Evolutionary conservation across 805 yeast genomes (phyloP).

Genomic region (Teunomyces aglyptinius): DNA sequence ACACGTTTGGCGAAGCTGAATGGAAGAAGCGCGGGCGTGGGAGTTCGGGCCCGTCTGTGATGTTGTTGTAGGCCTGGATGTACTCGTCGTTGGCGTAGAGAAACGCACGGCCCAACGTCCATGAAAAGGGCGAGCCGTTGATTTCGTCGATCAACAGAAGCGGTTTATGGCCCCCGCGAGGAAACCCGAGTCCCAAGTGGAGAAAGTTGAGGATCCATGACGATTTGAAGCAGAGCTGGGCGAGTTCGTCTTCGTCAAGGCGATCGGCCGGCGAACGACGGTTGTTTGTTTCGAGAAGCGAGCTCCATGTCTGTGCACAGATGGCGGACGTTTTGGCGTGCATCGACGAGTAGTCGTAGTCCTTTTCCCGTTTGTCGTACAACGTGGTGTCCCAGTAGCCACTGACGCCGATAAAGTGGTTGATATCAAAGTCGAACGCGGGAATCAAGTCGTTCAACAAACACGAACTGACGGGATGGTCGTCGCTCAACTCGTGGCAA

Average conservation of each 20-base stretch:
- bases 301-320: constrained; percentile 44
- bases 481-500: constrained; percentile 32
- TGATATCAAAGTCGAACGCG: constrained; percentile 53
- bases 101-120: constrained; percentile 62
- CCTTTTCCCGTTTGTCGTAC: constrained; percentile 12
- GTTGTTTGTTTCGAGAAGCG: constrained; percentile 33
- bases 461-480: constrained; percentile 43
- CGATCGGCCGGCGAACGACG: constrained; percentile 24
- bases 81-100: constrained; percentile 60
- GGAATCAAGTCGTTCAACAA: constrained; percentile 53
- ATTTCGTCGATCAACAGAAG: constrained; percentile 45
- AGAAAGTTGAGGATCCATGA: constrained; percentile 57
- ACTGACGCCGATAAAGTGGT: constrained; percentile 62
- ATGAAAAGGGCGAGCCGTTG: constrained; percentile 46
- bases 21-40: constrained; percentile 47
- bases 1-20: constrained; percentile 47
- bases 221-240: constrained; percentile 59
- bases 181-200: constrained; percentile 61
- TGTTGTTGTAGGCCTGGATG: constrained; percentile 39
- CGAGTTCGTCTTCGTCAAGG: constrained; percentile 42
- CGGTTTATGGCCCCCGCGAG: constrained; percentile 41
- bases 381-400: constrained; percentile 64
- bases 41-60: constrained; percentile 7
- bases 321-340: constrained; percentile 44
- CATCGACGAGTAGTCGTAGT: constrained; percentile 44